These are phyloP conservation scores for Neurospora intermedia DNA, from an alignment of 495 filamentous ascomycete genomes.

Conservation along the genomic window DNA sequence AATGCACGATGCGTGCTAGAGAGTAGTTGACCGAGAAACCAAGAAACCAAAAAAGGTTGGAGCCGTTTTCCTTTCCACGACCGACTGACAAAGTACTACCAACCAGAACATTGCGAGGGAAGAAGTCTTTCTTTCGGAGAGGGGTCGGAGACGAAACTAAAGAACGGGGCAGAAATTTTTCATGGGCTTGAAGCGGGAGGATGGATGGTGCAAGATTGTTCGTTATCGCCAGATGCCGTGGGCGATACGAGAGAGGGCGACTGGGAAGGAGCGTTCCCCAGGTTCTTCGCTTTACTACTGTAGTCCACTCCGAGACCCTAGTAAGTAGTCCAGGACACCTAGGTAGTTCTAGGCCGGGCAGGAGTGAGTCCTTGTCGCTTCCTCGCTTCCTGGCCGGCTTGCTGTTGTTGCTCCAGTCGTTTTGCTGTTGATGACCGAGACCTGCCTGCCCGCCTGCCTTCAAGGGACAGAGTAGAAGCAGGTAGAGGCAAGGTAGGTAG, in stretches of 20 bases:
- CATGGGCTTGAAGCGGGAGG: not conserved
- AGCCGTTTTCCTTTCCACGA: constrained; percentile 1
- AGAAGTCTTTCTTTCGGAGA: not conserved
- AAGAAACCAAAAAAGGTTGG: constrained; percentile 3
- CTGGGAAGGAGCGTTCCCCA: constrained; percentile 1
- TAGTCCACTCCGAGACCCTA: not conserved
- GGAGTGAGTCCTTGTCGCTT: not conserved
- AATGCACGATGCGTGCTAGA: constrained; percentile 7
- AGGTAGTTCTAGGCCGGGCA: not conserved
- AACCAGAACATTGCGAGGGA: not conserved
- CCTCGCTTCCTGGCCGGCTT: not conserved
- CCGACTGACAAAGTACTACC: not conserved
- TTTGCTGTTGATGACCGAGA: not conserved
- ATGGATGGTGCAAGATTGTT: not conserved
- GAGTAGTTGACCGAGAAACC: constrained; percentile 6
- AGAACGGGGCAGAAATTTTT: constrained; percentile 3
- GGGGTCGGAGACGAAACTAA: not conserved
- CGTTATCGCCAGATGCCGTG: not conserved
- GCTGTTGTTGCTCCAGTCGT: not conserved
- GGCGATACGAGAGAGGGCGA: not conserved
- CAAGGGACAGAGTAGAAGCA: not conserved
- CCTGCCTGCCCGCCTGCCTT: not conserved
- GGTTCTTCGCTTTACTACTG: not conserved
- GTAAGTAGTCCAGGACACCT: not conserved
- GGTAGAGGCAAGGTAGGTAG: not conserved